Evolutionary conservation across 1,284 basidiomycete genomes (phyloP), one percentile per base, ranked within the genome.

Genomic region (Trametes hirsuta): DNA sequence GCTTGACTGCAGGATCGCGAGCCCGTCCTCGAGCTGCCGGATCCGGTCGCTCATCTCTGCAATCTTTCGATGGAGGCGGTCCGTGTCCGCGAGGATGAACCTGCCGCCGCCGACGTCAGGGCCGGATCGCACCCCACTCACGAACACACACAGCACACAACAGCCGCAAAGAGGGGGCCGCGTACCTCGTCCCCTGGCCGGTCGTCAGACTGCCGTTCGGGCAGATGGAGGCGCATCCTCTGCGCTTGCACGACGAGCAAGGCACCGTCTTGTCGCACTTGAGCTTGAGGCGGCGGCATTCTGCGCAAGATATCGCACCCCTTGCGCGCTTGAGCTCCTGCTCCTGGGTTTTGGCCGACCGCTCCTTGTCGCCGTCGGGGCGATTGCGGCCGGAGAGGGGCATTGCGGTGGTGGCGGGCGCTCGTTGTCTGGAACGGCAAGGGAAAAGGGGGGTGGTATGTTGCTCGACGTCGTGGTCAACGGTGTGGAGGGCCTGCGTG

Each of bases 1-100:
- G 51, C 76, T 72, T 39, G 77, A 64, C 65, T 79, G 78, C 11
- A 81, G 73, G 58, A 85, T 78, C 9, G 79, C 75, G 25, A 91
- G 80, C 1, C 86, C 88, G 64, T 90, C 87, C 71, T 91, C 89
- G 42, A 91, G 84, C 55, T 84, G 83, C 30, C 88, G 83, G 58
- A 91, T 91, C 18, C 89, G 84, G 69, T 90, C 82, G 66, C 84
- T 86, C 88, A 91, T 90, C 47, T 79, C 78, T 0, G 82, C 76
- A 53, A 91, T 91, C 71, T 90, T 90, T 50, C 80, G 75, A 71
- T 91, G 89, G 35, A 91, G 76, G 58, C 85, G 83, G 66, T 91
- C 88, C 3, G 89, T 91, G 68, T 89, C 87, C 5, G 88, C 87
- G 21, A 91, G 81, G 40, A 91, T 87, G 69, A 91, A 91, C 55